Percentiles rank a stretch among this genome's conserved stretches.
phyloP scores from a whole-genome alignment of 2,329 filamentous ascomycete genomes.

The Alternaria viburni region DNA sequence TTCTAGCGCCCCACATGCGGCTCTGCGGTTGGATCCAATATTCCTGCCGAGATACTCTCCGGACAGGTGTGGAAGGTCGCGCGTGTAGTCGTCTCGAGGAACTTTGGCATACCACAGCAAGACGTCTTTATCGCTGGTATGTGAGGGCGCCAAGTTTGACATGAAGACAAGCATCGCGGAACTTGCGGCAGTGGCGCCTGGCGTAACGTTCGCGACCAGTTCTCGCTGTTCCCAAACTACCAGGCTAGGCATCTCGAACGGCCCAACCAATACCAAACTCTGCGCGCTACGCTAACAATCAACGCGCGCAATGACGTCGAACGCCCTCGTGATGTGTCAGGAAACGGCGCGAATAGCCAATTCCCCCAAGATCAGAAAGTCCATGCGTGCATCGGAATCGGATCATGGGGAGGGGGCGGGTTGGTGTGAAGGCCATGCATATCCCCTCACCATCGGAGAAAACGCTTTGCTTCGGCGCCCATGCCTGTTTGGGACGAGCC shows the following conservation, averaged over 20 bases:
- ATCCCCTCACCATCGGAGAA: neutral
- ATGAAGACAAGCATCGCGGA: slow-evolving; percentile 2
- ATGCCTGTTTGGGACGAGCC: slow-evolving; percentile 6
- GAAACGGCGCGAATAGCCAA: slow-evolving; percentile 7
- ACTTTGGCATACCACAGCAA: neutral
- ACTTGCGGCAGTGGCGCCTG: slow-evolving; percentile 6
- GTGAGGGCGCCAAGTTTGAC: neutral
- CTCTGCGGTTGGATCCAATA: slow-evolving; percentile 29
- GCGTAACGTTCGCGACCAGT: slow-evolving; percentile 2
- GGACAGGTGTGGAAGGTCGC: slow-evolving; percentile 1
- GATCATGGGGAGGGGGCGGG: neutral
- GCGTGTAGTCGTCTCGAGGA: neutral
- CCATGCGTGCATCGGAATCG: slow-evolving; percentile 5
- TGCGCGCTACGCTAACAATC: neutral
- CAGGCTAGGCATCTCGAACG: neutral
- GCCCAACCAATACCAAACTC: neutral
- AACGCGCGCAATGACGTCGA: slow-evolving; percentile 5
- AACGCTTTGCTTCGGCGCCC: slow-evolving; percentile 4
- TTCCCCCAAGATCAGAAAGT: neutral
- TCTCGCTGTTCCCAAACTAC: neutral
- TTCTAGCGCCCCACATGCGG: slow-evolving; percentile 41
- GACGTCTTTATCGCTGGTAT: neutral
- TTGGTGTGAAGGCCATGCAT: neutral
- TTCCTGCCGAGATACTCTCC: slow-evolving; percentile 17
- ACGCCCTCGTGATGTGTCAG: slow-evolving; percentile 2